Base-by-base conservation (phyloP, 1,284 basidiomycete species). In the Cryptococcus wingfieldii region DNA sequence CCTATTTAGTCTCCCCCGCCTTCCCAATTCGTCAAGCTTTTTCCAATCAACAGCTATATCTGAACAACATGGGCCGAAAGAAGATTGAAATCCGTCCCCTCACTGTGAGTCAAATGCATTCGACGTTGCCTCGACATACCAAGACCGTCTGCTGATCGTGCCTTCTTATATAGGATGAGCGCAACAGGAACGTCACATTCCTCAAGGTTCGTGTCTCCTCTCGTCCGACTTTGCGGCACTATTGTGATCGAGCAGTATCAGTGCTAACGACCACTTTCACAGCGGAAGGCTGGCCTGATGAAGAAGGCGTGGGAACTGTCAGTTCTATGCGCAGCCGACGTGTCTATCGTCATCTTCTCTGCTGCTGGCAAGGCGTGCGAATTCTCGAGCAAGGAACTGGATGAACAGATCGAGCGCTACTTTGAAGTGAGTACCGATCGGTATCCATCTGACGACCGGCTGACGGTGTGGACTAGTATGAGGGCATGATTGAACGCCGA, bases 271-370 rank as follows among this genome's bases (percentile, higher is more conserved):
- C 14, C 16, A 9, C 14, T 25, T 42, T 19, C 19, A 12, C 58
- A 76, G 70, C 68, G 76, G 38, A 77, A 77, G 63, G 75, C 75
- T 9, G 76, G 76, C 31, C 54, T 77, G 48, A 75, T 77, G 74
- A 77, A 77, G 61, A 77, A 77, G 59, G 76, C 76, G 16, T 77
- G 75, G 72, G 76, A 77, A 59, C 61, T 77, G 42, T 70, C 67
- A 7, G 76, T 77, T 2, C 67, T 77, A 9, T 77, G 75, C 55
- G 72, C 66, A 10, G 76, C 74, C 14, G 72, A 74, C 51, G 74
- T 77, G 14, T 74, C 71, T n/a, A 69, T 77, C 47, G 54, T 77
- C 52, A 75, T 77, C 65, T 77, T 77, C 55, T 65, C 66, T 19
- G 58, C 65, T 19, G 61, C 60, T 46, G 75, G 75, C 37, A 77